Percentiles rank a stretch among this genome's conserved stretches.
Evolutionary conservation across 2,329 filamentous ascomycete genomes (phyloP).

Genomic region (Endothia cerciana): DNA sequence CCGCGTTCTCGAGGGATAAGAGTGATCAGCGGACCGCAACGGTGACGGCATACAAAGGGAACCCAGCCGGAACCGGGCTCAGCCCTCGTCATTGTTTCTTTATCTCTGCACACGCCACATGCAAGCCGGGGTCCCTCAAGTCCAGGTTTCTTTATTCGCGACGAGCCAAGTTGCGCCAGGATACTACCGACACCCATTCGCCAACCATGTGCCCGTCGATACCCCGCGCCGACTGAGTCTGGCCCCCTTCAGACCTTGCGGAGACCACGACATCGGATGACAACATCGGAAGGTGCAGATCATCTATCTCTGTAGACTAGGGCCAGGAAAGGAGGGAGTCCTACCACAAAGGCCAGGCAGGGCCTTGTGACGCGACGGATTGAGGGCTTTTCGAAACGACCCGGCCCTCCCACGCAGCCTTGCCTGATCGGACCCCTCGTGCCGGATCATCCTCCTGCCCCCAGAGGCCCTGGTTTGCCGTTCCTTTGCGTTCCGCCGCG

Average conservation of each 20-base stretch:
- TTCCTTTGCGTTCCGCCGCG: not conserved
- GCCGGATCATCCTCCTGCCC: not conserved
- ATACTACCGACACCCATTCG: not conserved
- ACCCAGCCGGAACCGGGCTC: not conserved
- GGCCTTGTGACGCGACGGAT: not conserved
- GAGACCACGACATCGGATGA: not conserved
- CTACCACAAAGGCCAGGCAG: not conserved
- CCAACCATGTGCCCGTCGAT: conserved; percentile 2
- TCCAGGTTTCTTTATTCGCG: not conserved
- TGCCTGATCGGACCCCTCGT: not conserved
- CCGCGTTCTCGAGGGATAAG: not conserved
- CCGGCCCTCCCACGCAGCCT: not conserved
- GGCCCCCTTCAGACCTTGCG: not conserved
- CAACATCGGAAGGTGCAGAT: not conserved
- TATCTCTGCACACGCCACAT: conserved; percentile 3
- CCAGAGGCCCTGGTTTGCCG: not conserved
- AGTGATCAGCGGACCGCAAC: not conserved
- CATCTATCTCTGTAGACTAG: not conserved
- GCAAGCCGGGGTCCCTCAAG: not conserved
- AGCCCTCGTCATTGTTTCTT: not conserved
- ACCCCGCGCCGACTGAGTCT: not conserved
- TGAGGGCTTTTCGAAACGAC: not conserved
- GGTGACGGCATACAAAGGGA: not conserved
- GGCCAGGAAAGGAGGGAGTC: not conserved
- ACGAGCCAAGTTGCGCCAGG: not conserved